A percentile compares a stretch with the other conserved stretches of the same genome.
Conservation (phyloP, 306 rosid species). For the Benincasa hispida region DNA sequence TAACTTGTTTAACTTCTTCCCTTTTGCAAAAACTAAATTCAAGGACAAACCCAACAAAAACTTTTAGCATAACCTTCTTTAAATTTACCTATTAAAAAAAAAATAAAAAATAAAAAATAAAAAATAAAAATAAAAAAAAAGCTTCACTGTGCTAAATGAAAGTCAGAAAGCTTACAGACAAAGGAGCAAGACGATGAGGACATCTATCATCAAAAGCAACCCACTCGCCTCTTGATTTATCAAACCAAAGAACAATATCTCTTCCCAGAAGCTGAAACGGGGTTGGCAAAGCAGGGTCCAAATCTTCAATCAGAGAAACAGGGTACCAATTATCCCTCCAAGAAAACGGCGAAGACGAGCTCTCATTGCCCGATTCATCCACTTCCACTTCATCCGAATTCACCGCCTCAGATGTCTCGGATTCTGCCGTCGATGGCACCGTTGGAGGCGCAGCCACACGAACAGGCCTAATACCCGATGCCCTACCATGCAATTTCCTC, state of each 20-base stretch:
- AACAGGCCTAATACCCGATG: conserved; percentile 16
- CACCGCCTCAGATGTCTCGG: conserved; percentile 10
- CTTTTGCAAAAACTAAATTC: not conserved
- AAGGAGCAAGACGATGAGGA: conserved; percentile 96
- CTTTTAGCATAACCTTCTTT: not conserved
- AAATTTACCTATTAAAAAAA: not conserved
- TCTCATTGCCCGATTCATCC: conserved; percentile 32
- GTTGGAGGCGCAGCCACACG: conserved; percentile 67
- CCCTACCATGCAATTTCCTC: conserved; percentile 9
- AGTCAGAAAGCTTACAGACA: conserved; percentile 46
- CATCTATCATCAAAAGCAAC: conserved; percentile 88
- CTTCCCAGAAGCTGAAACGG: conserved; percentile 96
- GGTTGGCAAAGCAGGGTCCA: conserved; percentile 56
- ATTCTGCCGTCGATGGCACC: conserved; percentile 18
- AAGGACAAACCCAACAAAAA: not conserved
- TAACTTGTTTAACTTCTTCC: not conserved
- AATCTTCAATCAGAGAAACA: conserved; percentile 78
- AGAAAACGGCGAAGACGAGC: conserved; percentile 45
- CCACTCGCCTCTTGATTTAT: conserved; percentile 51
- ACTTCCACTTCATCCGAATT: conserved; percentile 24
- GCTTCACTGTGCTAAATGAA: not conserved
- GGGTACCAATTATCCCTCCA: conserved; percentile 99
- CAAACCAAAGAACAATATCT: conserved; percentile 77
- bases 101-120: no score
- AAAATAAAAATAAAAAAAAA: no score